Evolutionary conservation across 1,139 yeast genomes (phyloP).

Genomic region (Petasospora fabianii): DNA sequence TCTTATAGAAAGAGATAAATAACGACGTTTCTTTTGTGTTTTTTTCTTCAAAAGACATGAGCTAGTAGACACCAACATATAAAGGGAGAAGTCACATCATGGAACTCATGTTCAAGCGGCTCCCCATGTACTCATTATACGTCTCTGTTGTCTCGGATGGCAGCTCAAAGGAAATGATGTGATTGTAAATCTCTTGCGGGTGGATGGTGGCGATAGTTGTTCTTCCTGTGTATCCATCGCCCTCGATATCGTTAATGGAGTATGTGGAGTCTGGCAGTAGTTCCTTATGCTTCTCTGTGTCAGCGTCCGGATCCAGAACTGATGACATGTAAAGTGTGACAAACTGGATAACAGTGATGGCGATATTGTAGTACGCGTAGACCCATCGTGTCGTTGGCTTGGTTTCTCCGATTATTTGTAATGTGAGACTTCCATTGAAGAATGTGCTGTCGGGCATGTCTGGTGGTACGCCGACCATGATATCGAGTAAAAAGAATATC

Average conservation of each 20-base stretch:
- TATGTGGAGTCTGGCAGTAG: constrained; percentile 14
- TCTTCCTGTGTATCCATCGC: constrained; percentile 43
- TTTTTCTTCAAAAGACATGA: neutral
- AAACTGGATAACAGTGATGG: constrained; percentile 30
- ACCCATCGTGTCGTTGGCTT: constrained; percentile 29
- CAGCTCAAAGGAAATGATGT: constrained; percentile 14
- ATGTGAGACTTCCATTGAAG: constrained; percentile 33
- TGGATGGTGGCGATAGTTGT: constrained; percentile 31
- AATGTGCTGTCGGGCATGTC: constrained; percentile 1
- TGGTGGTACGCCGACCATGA: constrained; percentile 29
- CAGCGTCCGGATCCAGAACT: constrained; percentile 14
- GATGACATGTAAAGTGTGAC: constrained; percentile 28
- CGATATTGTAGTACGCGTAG: constrained; percentile 27
- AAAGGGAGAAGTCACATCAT: too few relatives aligned
- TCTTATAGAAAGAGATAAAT: neutral
- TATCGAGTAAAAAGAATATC: constrained; percentile 24
- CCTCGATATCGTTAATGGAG: constrained; percentile 24
- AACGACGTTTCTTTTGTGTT: neutral
- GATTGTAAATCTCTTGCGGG: constrained; percentile 28
- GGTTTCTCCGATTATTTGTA: constrained; percentile 42
- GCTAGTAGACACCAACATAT: neutral
- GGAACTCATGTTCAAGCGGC: constrained; percentile 7
- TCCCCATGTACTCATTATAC: constrained; percentile 17
- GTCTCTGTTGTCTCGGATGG: constrained; percentile 6
- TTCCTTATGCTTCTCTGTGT: constrained; percentile 20